Evolutionary conservation across 2,329 filamentous ascomycete species (phyloP).

Genomic region (Apiospora kogelbergensis): DNA sequence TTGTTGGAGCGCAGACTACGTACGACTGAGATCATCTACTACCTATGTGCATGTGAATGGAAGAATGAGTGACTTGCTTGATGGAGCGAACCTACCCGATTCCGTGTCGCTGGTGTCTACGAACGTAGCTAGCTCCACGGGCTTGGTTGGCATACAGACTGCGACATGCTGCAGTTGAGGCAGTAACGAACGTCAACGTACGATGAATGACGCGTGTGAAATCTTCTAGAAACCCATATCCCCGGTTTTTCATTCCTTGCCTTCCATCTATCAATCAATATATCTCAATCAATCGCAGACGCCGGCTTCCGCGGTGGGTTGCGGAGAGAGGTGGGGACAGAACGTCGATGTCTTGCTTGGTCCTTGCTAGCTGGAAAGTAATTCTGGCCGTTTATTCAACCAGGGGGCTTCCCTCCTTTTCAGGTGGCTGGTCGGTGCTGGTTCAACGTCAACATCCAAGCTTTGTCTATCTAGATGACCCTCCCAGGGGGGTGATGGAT

Average conservation of each 20-base stretch:
- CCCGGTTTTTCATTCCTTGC: not conserved
- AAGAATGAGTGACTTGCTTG: not conserved
- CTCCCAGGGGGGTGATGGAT: too few species aligned
- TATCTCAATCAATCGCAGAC: not conserved
- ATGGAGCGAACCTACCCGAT: not conserved
- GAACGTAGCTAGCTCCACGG: too few species aligned
- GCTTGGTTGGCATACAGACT: too few species aligned
- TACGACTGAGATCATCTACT: too few species aligned
- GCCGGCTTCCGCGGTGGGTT: not conserved
- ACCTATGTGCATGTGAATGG: too few species aligned
- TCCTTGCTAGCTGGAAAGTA: not conserved
- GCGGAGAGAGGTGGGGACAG: not conserved
- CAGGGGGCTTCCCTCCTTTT: not conserved
- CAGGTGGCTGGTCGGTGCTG: not conserved
- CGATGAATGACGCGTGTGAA: not conserved
- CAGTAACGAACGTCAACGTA: not conserved
- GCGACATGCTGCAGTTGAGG: not conserved
- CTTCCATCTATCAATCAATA: not conserved
- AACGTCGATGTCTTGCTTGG: not conserved
- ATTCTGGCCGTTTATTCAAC: not conserved
- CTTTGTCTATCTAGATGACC: too few species aligned
- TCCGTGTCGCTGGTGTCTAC: not conserved
- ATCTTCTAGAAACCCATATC: not conserved
- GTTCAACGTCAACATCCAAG: not conserved
- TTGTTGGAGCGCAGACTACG: not conserved